A percentile compares a stretch with the other conserved stretches of the same genome.
Conservation (phyloP, 202 grass and related monocot species). For the Thinopyrum obtusiflorum region DNA sequence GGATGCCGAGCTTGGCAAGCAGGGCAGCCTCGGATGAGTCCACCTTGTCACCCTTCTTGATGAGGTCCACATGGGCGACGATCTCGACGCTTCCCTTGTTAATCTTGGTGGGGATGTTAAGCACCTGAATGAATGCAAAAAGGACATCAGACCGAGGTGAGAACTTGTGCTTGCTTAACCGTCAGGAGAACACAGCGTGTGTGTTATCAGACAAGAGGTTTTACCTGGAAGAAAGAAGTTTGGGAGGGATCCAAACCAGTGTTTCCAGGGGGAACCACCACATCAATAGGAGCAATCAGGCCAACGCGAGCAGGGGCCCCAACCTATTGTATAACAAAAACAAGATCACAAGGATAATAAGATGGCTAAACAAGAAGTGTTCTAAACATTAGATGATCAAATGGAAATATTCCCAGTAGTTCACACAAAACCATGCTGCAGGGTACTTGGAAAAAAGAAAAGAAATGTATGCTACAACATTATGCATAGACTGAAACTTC, state of each 20-base stretch:
- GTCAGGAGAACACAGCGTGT: background rate
- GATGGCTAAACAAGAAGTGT: background rate
- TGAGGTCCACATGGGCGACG: conserved; percentile 80
- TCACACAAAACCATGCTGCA: background rate
- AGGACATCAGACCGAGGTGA: background rate
- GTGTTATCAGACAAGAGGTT: background rate
- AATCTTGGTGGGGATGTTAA: conserved; percentile 93
- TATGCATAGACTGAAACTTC: background rate
- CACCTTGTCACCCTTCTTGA: conserved; percentile 84
- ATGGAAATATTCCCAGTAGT: background rate
- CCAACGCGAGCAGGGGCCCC: conserved; percentile 93
- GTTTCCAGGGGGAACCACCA: conserved; percentile 85
- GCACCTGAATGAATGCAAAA: conserved; percentile 46
- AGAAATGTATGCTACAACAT: background rate
- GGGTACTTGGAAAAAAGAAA: background rate
- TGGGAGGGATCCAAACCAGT: conserved; percentile 90
- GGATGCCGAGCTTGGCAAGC: conserved; percentile 77
- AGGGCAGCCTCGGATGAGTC: conserved; percentile 84
- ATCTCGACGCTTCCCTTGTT: conserved; percentile 92
- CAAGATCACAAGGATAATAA: background rate
- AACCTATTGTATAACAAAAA: conserved; percentile 49
- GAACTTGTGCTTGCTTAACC: background rate
- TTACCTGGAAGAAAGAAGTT: conserved; percentile 93
- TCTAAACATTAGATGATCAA: background rate
- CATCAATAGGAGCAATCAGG: conserved; percentile 78